phyloP scores from a whole-genome alignment of 1,284 basidiomycete species.

The Ustilago hordei region DNA sequence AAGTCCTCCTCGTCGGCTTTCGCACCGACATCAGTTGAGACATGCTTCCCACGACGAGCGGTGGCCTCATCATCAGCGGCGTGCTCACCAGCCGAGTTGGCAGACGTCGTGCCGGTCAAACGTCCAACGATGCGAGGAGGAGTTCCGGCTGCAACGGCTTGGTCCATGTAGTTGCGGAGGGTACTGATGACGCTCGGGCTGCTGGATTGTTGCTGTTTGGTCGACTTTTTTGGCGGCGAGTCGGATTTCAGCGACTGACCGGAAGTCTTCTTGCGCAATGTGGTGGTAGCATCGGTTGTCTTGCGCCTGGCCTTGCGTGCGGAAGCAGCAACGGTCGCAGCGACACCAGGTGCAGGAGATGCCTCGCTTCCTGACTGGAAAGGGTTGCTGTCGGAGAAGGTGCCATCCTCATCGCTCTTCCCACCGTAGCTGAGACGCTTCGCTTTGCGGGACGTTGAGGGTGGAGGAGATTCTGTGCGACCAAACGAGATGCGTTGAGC shows the following conservation, averaged over 20 bases:
- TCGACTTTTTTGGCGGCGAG: slow-evolving; percentile 15
- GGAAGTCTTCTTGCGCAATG: slow-evolving; percentile 37
- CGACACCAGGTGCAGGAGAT: slow-evolving; percentile 55
- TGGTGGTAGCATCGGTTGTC: slow-evolving; percentile 34
- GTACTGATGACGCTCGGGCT: slow-evolving; percentile 13
- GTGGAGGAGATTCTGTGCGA: slow-evolving; percentile 16
- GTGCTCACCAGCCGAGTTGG: slow-evolving; percentile 18
- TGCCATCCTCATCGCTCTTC: slow-evolving; percentile 59
- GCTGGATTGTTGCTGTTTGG: slow-evolving; percentile 10
- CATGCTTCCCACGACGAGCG: neutral
- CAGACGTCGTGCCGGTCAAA: slow-evolving; percentile 22
- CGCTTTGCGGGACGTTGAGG: slow-evolving; percentile 14
- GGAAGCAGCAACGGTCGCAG: slow-evolving; percentile 42
- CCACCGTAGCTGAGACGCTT: slow-evolving; percentile 44
- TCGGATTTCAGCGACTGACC: slow-evolving; percentile 4
- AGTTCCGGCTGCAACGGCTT: slow-evolving; percentile 37
- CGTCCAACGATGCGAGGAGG: slow-evolving; percentile 48
- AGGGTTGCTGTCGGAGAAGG: slow-evolving; percentile 73
- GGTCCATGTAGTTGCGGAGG: slow-evolving; percentile 56
- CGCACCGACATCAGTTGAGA: slow-evolving; percentile 5
- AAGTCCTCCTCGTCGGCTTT: slow-evolving; percentile 27
- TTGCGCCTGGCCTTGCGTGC: slow-evolving; percentile 35
- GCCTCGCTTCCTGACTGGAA: slow-evolving; percentile 73
- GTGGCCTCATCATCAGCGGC: slow-evolving; percentile 36
- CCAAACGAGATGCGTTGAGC: slow-evolving; percentile 29